A percentile compares a stretch with the other conserved stretches of the same genome.
Evolutionary conservation across 176 grass and related monocot genomes (phyloP).

Genomic region (Oryza glumipatula): DNA sequence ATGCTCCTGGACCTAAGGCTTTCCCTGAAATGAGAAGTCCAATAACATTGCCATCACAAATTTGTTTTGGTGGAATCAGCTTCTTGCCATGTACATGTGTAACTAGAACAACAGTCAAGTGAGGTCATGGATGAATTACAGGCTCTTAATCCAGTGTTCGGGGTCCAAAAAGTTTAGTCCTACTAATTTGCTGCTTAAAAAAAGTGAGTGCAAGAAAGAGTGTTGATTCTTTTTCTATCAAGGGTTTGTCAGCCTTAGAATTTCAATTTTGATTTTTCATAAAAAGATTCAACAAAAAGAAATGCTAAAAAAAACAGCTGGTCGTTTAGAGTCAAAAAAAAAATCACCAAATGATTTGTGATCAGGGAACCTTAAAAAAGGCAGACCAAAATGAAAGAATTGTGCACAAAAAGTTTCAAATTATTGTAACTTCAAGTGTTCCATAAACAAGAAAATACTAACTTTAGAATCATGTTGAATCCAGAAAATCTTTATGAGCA

Average conservation of each 20-base stretch:
- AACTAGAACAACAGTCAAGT: not conserved
- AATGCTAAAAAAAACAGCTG: not conserved
- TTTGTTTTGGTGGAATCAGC: not conserved
- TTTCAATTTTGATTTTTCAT: not conserved
- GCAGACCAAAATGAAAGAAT: conserved; percentile 4
- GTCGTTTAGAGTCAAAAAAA: not conserved
- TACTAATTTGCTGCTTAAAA: not conserved
- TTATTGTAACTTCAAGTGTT: not conserved
- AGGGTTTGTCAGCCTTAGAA: not conserved
- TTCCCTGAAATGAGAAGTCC: conserved; percentile 47
- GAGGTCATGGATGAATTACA: not conserved
- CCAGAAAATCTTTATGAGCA: not conserved
- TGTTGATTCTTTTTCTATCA: not conserved
- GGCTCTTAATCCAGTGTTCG: not conserved
- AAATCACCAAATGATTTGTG: not conserved
- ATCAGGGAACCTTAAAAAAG: conserved; percentile 16
- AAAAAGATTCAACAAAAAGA: not conserved
- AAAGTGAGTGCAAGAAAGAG: not conserved
- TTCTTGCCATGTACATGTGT: not conserved
- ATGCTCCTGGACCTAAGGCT: conserved; percentile 50
- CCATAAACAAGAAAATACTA: conserved; percentile 9
- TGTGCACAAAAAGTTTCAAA: not conserved
- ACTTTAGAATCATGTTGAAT: not conserved
- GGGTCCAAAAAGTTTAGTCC: not conserved
- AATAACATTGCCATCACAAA: conserved; percentile 22